Evolutionary conservation across 176 grass and related monocot species (phyloP), one percentile per base, ranked within the genome.

Genomic region (Bromus sterilis): DNA sequence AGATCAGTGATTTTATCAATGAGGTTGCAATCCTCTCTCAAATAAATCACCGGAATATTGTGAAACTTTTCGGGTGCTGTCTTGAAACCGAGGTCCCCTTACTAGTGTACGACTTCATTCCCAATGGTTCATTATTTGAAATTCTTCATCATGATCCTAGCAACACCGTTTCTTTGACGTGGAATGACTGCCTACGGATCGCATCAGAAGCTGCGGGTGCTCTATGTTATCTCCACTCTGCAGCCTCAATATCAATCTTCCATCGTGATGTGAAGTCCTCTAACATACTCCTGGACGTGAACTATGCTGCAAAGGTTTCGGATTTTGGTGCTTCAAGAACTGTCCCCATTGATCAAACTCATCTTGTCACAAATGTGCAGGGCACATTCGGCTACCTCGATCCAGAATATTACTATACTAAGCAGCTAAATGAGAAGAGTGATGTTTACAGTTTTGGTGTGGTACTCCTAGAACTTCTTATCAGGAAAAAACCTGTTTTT

Each of bases 1-100:
- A 71, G 40, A 71, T 71, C 68, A 71, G 25, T 1, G 40, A 71
- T 29, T 71, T 71, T 4, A 71, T 71, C 24, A 71, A 71, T 7
- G 68, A 71, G 40, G 68, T 71, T 71, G 68, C 68, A 5, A 71
- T 71, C 7, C 68, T 71, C 40, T 71, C 68, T 71, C 68, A 46
- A 7, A 71, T 71, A 71, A 71, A 71, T 18, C 68, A 71, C 40
- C 14, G 68, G 14, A 71, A 46, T 71, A 71, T 29, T 25, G 40
- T 71, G 0, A 71, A 46, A 11, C 68, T 71, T 46, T 71, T 46
- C 9, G 68, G 67, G 40, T 71, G 68, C 40, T 71, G 68, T 46
- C 40, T 71, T 71, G 68, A 71, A 71, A 71, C 68, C 0, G 68
- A 71, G 68, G 68, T 71, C 68, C 68, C 68, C 7, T 44, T 71